These are phyloP conservation scores for Scenedesmus sp. DNA, from an alignment of 163 green algal species.

Conservation along the genomic window DNA sequence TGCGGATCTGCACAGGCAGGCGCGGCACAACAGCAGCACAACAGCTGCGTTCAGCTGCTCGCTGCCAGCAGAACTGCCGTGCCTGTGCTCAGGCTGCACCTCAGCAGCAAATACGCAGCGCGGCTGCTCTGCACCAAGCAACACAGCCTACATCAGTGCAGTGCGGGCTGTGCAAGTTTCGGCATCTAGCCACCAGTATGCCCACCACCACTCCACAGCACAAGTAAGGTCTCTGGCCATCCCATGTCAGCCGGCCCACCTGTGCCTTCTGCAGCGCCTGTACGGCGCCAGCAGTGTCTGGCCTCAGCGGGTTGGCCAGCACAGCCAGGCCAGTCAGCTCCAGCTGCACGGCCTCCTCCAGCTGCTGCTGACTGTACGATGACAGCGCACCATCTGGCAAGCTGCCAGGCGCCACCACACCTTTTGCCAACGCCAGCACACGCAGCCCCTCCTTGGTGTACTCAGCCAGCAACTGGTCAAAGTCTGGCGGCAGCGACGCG, in stretches of 20 bases:
- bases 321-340: constrained; percentile 74
- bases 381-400: constrained; percentile 14
- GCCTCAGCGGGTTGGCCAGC: constrained; percentile 77
- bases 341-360: constrained; percentile 64
- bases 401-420: constrained; percentile 30
- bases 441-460: constrained; percentile 79
- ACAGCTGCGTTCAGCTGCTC: neutral
- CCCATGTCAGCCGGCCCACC: constrained; percentile 12
- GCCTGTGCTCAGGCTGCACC: neutral
- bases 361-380: constrained; percentile 62
- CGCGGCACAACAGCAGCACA: neutral
- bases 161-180: too few relatives aligned
- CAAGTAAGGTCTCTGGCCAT: neutral
- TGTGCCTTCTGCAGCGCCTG: constrained; percentile 69
- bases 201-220: neutral
- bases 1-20: constrained; percentile 63
- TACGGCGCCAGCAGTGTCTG: constrained; percentile 66
- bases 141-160: too few relatives aligned
- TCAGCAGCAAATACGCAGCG: neutral
- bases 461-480: constrained; percentile 69
- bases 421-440: constrained; percentile 75
- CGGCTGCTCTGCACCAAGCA: neutral
- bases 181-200: neutral
- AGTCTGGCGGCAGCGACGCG: constrained; percentile 68
- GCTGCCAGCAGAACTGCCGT: neutral